Evolutionary conservation across 1,284 basidiomycete species (phyloP), one percentile per base, ranked within the genome.

Genomic region (Schizophyllum amplum): DNA sequence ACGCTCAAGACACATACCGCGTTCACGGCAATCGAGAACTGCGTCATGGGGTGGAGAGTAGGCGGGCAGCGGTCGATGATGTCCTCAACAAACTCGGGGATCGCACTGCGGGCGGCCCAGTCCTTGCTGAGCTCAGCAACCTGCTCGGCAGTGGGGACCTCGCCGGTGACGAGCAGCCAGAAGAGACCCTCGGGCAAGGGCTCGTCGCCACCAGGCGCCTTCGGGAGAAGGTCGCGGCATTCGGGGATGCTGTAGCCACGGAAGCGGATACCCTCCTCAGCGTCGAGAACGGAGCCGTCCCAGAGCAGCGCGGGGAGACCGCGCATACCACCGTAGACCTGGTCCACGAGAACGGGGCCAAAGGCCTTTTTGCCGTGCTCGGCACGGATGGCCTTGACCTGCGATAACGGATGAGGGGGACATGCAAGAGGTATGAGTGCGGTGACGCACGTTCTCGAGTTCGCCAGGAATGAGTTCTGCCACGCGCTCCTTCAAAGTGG

Each of bases 181-280:
- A 98, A 97, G 65, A 98, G 87, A 68, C 82, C 89, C 72, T 98
- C 94, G 24, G 94, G 94, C 60, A 97, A 84, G 63, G 94, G 94
- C 72, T 98, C 94, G 15, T 82, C 78, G 59, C 93, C 93, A 62
- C 91, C 92, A 48, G 90, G 87, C 20, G 94, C 93, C 70, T 87
- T 92, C 61, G 94, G 94, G 55, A 98, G 85, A 55, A 83, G 77
- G 52, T 80, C 75, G 75, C 96, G 92, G 73, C 85, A 87, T 71
- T 98, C 94, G 52, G 90, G 89, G 69, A 95, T 95, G 62, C 92
- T 92, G 74, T 91, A 90, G 61, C 91, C 92, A 69, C 92, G 88
- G 86, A 97, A 97, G 63, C 94, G 92, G 68, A 97, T 98, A 62
- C 94, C 94, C 79, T 97, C 94, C 69, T 96, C 93, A 60, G 94